Base-by-base conservation (phyloP, 805 yeast genomes). In the Cyberlindnera xishuangbannaensis region DNA sequence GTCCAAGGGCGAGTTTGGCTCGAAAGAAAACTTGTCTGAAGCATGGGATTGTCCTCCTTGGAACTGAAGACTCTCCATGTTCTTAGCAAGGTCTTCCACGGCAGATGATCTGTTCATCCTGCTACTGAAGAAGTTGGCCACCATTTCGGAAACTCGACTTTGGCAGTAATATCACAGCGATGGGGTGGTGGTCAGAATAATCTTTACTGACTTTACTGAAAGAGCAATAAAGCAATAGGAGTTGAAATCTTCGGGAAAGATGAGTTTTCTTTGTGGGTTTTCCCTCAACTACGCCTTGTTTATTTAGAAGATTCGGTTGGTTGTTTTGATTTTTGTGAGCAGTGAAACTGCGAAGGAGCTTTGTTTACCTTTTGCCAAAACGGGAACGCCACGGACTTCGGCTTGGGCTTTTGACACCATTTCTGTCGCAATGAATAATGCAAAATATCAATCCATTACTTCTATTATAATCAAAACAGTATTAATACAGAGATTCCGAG, bases 1-100 rank as follows among this genome's bases (percentile, higher is more conserved):
- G 47, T 64, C 69, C 41, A 55, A 54, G 10, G 51, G 53, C 4
- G 69, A 67, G 46, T 70, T 40, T 11, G 54, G 48, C 34, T 52
- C 57, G 17, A 52, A 52, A 18, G 47, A 46, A 40, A 52, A 52
- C 28, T 37, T 47, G 25, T 49, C 55, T 21, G 52, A 32, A 14
- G 27, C 25, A n/a, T n/a, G n/a, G n/a, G n/a, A n/a, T n/a, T n/a
- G n/a, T n/a, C n/a, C n/a, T n/a, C n/a, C n/a, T 15, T 14, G 47
- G 33, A 50, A 45, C 31, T 53, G 53, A n/a, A 52, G 39, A 4
- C 48, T 42, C 36, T 49, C 54, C 40, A 52, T 43, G 41, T 50
- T 47, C 41, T 41, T 45, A 4, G 55, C 28, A 10, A 52, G 41
- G 23, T 50, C 54, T 13, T 52, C 56, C 4, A 48, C 53, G 4